Evolutionary conservation across 306 rosid species (phyloP).

Genomic region (Dryas drummondii): DNA sequence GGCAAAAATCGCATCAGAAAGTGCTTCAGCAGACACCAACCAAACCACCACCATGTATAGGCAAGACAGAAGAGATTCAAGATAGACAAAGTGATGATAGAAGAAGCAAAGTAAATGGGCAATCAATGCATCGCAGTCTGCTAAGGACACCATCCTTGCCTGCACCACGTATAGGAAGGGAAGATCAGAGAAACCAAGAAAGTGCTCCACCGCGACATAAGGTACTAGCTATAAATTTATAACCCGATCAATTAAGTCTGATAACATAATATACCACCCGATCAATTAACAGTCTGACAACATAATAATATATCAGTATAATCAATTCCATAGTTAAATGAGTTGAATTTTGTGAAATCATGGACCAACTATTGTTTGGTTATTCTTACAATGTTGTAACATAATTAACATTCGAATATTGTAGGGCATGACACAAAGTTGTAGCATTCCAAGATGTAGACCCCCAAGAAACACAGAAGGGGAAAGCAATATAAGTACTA

Average conservation of each 20-base stretch:
- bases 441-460: conserved; percentile 49
- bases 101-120: conserved; percentile 10
- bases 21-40: conserved; percentile 36
- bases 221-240: conserved; percentile 10
- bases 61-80: conserved; percentile 45
- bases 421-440: conserved; percentile 43
- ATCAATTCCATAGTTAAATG: too few species aligned
- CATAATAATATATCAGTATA: too few species aligned
- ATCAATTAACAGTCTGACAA: too few species aligned
- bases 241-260: too few species aligned
- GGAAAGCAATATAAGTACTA: conserved; percentile 26
- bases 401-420: not conserved
- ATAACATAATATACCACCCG: too few species aligned
- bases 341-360: too few species aligned
- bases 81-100: conserved; percentile 20
- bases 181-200: conserved; percentile 9
- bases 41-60: conserved; percentile 42
- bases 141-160: conserved; percentile 49
- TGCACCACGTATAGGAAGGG: conserved; percentile 16
- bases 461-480: conserved; percentile 30
- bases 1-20: conserved; percentile 34
- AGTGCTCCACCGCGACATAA: not conserved
- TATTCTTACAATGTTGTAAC: not conserved
- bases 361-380: too few species aligned
- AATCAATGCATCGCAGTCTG: conserved; percentile 15